Evolutionary conservation across 2,329 filamentous ascomycete genomes (phyloP).

Genomic region (Penicillium digitatum): DNA sequence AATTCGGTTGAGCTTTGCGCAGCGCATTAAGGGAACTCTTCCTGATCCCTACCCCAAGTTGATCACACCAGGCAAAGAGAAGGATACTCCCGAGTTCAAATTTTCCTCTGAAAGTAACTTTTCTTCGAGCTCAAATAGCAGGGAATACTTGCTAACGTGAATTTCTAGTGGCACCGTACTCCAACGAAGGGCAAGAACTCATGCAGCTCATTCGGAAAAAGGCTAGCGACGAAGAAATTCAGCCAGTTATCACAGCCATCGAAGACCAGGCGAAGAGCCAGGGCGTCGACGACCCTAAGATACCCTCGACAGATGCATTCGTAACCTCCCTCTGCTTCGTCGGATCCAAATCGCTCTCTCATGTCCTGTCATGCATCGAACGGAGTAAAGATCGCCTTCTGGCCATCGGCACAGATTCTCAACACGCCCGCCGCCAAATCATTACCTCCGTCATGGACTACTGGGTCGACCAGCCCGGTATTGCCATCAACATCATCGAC

Average conservation of each 20-base stretch:
- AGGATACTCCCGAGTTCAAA: slow-evolving; percentile 95
- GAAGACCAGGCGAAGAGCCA: slow-evolving; percentile 70
- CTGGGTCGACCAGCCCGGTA: slow-evolving; percentile 88
- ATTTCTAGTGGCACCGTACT: slow-evolving; percentile 67
- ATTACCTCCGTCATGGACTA: slow-evolving; percentile 86
- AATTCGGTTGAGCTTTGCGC: slow-evolving; percentile 91
- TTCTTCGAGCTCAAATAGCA: not conserved
- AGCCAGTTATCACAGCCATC: slow-evolving; percentile 73
- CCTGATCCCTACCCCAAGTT: slow-evolving; percentile 76
- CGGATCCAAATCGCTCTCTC: slow-evolving; percentile 91
- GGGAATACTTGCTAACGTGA: slow-evolving; percentile 13
- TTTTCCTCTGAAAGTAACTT: slow-evolving; percentile 69
- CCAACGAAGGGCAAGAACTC: slow-evolving; percentile 77
- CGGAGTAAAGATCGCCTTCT: slow-evolving; percentile 86
- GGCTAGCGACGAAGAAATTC: slow-evolving; percentile 79
- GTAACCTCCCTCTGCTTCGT: slow-evolving; percentile 90
- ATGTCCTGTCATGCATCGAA: slow-evolving; percentile 93
- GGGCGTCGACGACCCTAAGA: slow-evolving; percentile 67
- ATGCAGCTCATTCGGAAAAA: slow-evolving; percentile 77
- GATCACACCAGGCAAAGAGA: slow-evolving; percentile 83
- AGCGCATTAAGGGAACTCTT: slow-evolving; percentile 89
- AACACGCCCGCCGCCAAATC: slow-evolving; percentile 78
- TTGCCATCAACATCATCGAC: slow-evolving; percentile 88
- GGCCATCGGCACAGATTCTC: slow-evolving; percentile 69
- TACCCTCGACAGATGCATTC: slow-evolving; percentile 88